Evolutionary conservation across 2,329 filamentous ascomycete species (phyloP).

Genomic region (Ilyonectria robusta): DNA sequence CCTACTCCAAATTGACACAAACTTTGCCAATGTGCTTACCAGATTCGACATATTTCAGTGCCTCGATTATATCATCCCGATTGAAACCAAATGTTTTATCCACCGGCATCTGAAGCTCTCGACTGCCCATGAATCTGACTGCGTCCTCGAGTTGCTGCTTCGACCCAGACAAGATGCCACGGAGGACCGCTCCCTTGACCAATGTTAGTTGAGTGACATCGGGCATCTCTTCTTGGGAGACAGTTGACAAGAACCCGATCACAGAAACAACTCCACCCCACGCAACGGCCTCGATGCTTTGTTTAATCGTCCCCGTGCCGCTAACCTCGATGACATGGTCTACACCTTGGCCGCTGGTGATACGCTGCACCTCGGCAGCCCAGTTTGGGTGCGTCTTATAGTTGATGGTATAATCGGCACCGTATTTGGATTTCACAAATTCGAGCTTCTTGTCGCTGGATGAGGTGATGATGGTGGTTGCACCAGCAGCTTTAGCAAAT

Average conservation of each 20-base stretch:
- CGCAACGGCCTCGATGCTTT: conserved; percentile 61
- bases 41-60: neutral
- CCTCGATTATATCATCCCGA: neutral
- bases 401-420: conserved; percentile 64
- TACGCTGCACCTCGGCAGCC: conserved; percentile 58
- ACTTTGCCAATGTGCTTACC: conserved; percentile 14
- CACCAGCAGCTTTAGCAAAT: conserved; percentile 62
- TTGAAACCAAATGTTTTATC: conserved; percentile 8
- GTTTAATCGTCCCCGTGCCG: conserved; percentile 57
- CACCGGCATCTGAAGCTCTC: neutral
- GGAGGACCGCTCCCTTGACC: conserved; percentile 12
- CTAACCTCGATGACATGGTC: conserved; percentile 58
- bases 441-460: conserved; percentile 64
- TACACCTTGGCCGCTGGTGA: conserved; percentile 60
- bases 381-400: conserved; percentile 62
- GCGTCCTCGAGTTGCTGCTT: conserved; percentile 29
- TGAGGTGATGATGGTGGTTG: conserved; percentile 63
- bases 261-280: conserved; percentile 61
- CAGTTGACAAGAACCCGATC: conserved; percentile 56
- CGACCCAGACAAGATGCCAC: conserved; percentile 20
- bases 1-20: conserved; percentile 13
- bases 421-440: conserved; percentile 51
- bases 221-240: conserved; percentile 5
- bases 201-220: conserved; percentile 8
- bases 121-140: neutral